These are phyloP conservation scores for Amanita rimosa DNA, from an alignment of 768 basidiomycete species.

Conservation along the genomic window DNA sequence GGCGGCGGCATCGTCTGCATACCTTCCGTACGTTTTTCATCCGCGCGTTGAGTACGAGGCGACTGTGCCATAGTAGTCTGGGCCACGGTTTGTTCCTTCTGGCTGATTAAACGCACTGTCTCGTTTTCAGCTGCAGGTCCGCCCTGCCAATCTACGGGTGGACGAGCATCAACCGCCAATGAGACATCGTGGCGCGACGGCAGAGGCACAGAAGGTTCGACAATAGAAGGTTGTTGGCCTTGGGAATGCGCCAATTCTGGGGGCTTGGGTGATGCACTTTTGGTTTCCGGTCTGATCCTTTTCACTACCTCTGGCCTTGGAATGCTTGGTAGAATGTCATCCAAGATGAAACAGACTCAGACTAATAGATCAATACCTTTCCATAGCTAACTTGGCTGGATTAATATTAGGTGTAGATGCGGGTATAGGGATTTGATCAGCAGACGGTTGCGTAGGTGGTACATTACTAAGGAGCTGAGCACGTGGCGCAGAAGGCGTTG, in stretches of 20 bases:
- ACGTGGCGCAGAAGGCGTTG: conserved; percentile 48
- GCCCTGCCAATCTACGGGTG: neutral
- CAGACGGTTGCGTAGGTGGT: conserved; percentile 14
- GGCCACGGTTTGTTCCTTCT: conserved; percentile 6
- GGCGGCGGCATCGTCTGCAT: conserved; percentile 68
- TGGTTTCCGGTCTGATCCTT: conserved; percentile 34
- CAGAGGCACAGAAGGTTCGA: neutral
- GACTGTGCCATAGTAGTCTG: conserved; percentile 14
- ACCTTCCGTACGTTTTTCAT: conserved; percentile 30
- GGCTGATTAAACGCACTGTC: neutral
- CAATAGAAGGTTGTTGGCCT: neutral
- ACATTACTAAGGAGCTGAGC: conserved; percentile 31
- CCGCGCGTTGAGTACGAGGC: conserved; percentile 26
- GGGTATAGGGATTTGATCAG: conserved; percentile 15
- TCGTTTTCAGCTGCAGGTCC: neutral
- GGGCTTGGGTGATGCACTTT: conserved; percentile 12
- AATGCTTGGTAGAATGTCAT: conserved; percentile 30
- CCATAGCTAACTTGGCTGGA: conserved; percentile 52
- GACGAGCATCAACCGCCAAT: neutral
- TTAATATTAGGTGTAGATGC: conserved; percentile 12
- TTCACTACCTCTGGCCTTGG: conserved; percentile 76
- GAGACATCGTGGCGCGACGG: neutral
- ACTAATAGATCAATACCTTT: conserved; percentile 35
- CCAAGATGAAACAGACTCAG: neutral
- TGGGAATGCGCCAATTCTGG: neutral